Evolutionary conservation across 2,329 filamentous ascomycete species (phyloP).

Genomic region (Penicillium nordicum): DNA sequence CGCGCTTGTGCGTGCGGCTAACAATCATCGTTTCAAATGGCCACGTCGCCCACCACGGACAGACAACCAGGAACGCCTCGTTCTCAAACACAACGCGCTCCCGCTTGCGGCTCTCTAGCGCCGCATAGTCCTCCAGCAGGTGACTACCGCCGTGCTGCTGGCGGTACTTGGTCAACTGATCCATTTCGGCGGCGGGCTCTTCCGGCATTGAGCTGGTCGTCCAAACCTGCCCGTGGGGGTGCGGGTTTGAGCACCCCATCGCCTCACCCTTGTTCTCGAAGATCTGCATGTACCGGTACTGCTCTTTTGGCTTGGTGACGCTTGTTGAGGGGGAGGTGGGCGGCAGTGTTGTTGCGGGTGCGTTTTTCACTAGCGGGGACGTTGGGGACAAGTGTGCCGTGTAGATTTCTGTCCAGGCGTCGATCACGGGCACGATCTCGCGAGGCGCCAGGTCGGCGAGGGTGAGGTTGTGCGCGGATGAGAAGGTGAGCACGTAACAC

Average conservation of each 20-base stretch:
- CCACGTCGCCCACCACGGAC: slow-evolving; percentile 98
- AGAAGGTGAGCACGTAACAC: slow-evolving; percentile 96
- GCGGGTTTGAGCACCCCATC: slow-evolving; percentile 98
- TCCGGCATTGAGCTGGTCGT: slow-evolving; percentile 87
- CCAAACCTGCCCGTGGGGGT: slow-evolving; percentile 97
- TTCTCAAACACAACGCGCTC: slow-evolving; percentile 91
- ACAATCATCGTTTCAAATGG: slow-evolving; percentile 93
- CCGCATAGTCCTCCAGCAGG: slow-evolving; percentile 81
- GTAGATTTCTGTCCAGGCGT: slow-evolving; percentile 92
- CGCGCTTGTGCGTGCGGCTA: slow-evolving; percentile 76
- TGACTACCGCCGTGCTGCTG: slow-evolving; percentile 68
- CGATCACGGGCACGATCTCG: slow-evolving; percentile 77
- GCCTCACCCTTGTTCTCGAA: slow-evolving; percentile 98
- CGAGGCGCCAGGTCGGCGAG: slow-evolving; percentile 78
- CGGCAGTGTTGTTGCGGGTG: slow-evolving; percentile 46
- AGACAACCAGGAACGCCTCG: slow-evolving; percentile 75
- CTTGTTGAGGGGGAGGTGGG: slow-evolving; percentile 45
- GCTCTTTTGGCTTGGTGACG: slow-evolving; percentile 59
- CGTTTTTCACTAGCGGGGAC: slow-evolving; percentile 58
- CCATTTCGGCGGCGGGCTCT: slow-evolving; percentile 76
- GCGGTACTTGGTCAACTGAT: slow-evolving; percentile 75
- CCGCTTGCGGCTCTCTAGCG: slow-evolving; percentile 73
- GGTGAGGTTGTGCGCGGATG: slow-evolving; percentile 82
- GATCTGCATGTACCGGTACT: slow-evolving; percentile 97
- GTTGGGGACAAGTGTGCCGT: slow-evolving; percentile 70